Conservation (phyloP, 345 rosid species). For the Melaleuca quinquenervia region DNA sequence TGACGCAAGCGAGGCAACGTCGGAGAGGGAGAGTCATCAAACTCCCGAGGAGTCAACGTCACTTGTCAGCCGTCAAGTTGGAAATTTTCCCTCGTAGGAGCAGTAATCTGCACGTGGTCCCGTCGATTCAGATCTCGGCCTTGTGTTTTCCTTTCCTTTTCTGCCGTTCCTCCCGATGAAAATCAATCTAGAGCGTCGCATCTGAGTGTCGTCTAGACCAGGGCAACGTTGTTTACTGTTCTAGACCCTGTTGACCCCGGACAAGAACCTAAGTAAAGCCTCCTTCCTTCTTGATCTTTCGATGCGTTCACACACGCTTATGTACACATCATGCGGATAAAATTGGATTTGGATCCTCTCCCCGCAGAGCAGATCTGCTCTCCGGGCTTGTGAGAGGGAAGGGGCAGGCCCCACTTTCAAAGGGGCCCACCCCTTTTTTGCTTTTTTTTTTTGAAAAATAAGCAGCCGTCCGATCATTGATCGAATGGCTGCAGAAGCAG, state of each 20-base stretch:
- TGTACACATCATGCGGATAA: neutral
- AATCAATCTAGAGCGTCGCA: neutral
- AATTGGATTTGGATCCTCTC: no score
- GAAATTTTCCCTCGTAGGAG: neutral
- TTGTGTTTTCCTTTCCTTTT: neutral
- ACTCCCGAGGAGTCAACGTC: neutral
- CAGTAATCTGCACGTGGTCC: neutral
- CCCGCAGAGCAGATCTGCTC: no score
- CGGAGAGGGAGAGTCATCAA: neutral
- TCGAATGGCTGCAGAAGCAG: no score
- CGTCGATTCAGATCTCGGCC: neutral
- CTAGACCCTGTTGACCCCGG: neutral
- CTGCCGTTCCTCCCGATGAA: neutral
- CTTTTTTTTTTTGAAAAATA: no score
- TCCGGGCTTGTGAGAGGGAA: no score
- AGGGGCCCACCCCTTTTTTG: no score
- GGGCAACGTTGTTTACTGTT: neutral
- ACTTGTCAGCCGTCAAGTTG: neutral
- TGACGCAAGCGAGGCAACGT: neutral
- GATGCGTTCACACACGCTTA: neutral
- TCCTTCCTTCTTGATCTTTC: neutral
- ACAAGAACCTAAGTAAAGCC: neutral
- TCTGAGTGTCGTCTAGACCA: neutral
- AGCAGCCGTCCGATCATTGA: no score
- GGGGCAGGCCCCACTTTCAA: no score